Base-by-base conservation (phyloP, 208 protist species). In the Acanthamoeba lenticulata region DNA sequence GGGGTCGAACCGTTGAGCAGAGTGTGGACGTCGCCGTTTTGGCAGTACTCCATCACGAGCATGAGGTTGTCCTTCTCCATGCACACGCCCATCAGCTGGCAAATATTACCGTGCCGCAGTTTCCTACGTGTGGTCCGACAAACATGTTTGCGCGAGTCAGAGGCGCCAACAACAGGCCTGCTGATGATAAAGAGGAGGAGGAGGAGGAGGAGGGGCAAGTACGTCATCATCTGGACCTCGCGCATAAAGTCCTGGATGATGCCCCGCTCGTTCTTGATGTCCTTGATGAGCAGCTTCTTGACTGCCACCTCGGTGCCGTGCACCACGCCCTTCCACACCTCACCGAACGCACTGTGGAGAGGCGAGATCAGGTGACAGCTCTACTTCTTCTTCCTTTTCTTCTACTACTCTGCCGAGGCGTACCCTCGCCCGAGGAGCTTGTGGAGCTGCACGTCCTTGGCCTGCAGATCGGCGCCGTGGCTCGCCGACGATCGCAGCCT, bases 21-120 rank as follows among this genome's bases (percentile, higher is more conserved):
- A 19, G 79, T 89, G n/a, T 89, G 79, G 7, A 89, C 79, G 29
- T 89, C 79, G 79, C 79, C 79, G n/a, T 89, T 89, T 19, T 49
- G 52, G 52, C 79, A 89, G 52, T 65, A 89, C 38, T 89, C 79
- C 79, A 89, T 89, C 32, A 89, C 79, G n/a, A 89, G 79, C 79
- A 89, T 89, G 29, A 89, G 79, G 36, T 89, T 89, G 79, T 89
- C 79, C 79, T 60, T 49, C 38, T 89, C 47, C 79, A 60, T 89
- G 38, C 79, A 89, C n/a, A 89, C 79, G 44, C 79, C 79, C 79
- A 89, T 89, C 79, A 89, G 79, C 44, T 89, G 79, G 79, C 79
- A 89, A 65, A 89, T 89, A 60, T 89, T 89, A 60, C 79, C 79
- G 38, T 89, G 79, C 44, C 79, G 44, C 79, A 89, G 36, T 34